Evolutionary conservation across 306 rosid species (phyloP), one percentile per base, ranked within the genome.

Genomic region (Sesbania bispinosa): DNA sequence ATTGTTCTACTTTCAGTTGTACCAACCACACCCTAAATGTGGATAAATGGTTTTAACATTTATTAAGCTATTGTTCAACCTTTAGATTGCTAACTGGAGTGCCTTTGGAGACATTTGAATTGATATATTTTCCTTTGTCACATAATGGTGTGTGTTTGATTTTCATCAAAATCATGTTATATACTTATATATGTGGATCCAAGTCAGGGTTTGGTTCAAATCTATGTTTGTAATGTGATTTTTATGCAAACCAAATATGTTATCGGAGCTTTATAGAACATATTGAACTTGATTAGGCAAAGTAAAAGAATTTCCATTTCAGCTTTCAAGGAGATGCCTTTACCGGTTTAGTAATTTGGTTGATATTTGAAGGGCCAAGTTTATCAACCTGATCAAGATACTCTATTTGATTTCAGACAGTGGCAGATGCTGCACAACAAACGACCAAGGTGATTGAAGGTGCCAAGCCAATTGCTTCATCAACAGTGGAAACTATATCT

Each of bases 341-440:
- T 2, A 51, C 51, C 69, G 4, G 19, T 59, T 74, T 13, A 41
- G 32, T 11, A 30, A 53, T 35, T 48, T 59, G 2, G 6, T 42
- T 48, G 51, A 21, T 38, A 62, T 43, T 58, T 62, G 62, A 36
- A 51, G 15, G 67, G 47, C 26, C 29, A 18, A 54, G 47, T 53
- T 46, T 42, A 18, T 51, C 36, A 60, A 67, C 36, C 26, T 68
- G 59, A 58, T 47, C 16, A 38, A 53, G 71, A 43, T 69, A 9
- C 7, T 59, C 21, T 19, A 19, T 65, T 79, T 81, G 80, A 80
- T 79, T 73, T 69, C 86, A 94, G 99, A 90, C 92, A 55, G 86
- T 93, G 35, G 79, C 74, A 36, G 97, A 83, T 80, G 96, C 93
- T 54, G 97, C 97, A 15, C 83, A 90, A 69, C 92, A 88, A 88